Percentiles rank a stretch among this genome's conserved stretches.
phyloP scores from a whole-genome alignment of 2,329 filamentous ascomycete species.

The Trichoderma aggressivum region DNA sequence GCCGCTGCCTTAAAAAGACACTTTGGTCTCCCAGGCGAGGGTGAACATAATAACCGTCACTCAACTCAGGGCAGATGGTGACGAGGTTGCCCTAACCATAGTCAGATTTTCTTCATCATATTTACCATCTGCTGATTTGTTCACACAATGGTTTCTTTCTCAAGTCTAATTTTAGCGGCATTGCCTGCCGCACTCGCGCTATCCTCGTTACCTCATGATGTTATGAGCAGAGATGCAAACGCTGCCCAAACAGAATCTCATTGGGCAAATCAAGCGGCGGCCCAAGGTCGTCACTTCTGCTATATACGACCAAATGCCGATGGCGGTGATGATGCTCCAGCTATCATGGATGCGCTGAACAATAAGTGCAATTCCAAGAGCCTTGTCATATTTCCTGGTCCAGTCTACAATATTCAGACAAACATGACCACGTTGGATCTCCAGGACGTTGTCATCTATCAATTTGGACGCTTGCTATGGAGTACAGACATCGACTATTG shows the following conservation, averaged over 20 bases:
- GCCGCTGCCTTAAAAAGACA: neutral
- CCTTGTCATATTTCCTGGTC: slow-evolving; percentile 33
- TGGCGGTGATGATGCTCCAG: slow-evolving; percentile 32
- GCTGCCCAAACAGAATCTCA: neutral
- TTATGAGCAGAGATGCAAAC: neutral
- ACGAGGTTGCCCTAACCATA: neutral
- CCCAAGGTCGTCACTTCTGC: slow-evolving; percentile 28
- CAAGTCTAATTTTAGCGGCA: neutral
- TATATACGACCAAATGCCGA: slow-evolving; percentile 27
- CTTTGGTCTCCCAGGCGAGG: neutral
- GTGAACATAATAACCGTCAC: neutral
- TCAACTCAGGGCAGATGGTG: neutral
- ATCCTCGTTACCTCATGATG: neutral
- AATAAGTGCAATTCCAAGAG: slow-evolving; percentile 29
- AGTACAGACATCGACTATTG: slow-evolving; percentile 49
- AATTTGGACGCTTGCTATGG: slow-evolving; percentile 38
- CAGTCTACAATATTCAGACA: slow-evolving; percentile 34
- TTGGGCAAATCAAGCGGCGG: slow-evolving; percentile 20
- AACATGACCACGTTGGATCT: slow-evolving; percentile 36
- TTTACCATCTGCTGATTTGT: neutral
- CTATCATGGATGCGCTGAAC: slow-evolving; percentile 34
- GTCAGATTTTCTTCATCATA: neutral
- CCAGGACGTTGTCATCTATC: slow-evolving; percentile 43
- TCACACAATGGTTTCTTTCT: neutral
- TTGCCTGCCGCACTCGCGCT: slow-evolving; percentile 5